phyloP scores from a whole-genome alignment of 148 eudicot genomes.

The Hydrangea macrophylla region DNA sequence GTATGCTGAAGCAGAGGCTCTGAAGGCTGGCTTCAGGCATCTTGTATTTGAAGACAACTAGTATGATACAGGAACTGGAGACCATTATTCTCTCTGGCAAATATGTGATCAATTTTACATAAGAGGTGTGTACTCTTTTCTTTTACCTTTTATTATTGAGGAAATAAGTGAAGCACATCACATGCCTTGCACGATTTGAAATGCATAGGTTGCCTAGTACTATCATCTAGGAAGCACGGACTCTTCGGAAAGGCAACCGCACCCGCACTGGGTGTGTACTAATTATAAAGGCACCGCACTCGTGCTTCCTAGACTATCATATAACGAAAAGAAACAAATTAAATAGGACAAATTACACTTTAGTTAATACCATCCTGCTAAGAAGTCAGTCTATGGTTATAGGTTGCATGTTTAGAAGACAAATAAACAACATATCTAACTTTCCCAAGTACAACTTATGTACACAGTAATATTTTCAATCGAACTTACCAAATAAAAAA shows the following conservation, averaged over 20 bases:
- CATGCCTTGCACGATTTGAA: background rate
- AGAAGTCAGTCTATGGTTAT: background rate
- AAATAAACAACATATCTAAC: background rate
- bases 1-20: constrained; percentile 90
- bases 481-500: background rate
- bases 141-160: background rate
- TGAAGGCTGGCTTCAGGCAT: constrained; percentile 91
- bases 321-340: too few species aligned
- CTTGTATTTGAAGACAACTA: constrained; percentile 97
- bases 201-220: background rate
- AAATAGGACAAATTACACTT: too few species aligned
- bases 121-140: constrained; percentile 50
- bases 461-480: background rate
- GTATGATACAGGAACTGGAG: constrained; percentile 98
- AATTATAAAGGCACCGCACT: background rate
- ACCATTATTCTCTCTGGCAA: constrained; percentile 95
- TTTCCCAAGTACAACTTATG: background rate
- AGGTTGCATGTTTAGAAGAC: background rate
- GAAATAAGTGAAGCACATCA: background rate
- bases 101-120: constrained; percentile 95
- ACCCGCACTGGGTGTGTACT: too few species aligned
- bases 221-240: background rate
- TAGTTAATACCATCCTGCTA: background rate
- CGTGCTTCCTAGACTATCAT: too few species aligned
- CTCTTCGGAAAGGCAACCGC: too few species aligned